Evolutionary conservation across 1,284 basidiomycete genomes (phyloP).

Genomic region (Leccinum laetum): DNA sequence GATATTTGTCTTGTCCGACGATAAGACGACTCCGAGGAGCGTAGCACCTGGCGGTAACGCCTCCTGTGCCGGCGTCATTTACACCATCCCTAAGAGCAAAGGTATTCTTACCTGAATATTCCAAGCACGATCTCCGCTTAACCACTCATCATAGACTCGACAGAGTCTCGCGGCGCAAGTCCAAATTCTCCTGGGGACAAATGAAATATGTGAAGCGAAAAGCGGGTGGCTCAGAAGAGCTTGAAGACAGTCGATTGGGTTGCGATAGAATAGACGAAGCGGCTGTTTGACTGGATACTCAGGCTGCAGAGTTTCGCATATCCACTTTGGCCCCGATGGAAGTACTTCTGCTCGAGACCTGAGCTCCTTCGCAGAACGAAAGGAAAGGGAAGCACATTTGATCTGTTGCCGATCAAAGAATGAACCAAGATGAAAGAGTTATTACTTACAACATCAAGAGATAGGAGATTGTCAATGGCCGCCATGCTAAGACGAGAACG

Average conservation of each 20-base stretch:
- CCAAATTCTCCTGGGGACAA: constrained; percentile 6
- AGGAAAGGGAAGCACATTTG: background rate
- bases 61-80: background rate
- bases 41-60: background rate
- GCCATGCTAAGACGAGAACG: background rate
- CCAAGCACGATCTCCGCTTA: background rate
- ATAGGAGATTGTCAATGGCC: background rate
- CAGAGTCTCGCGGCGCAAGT: background rate
- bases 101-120: background rate
- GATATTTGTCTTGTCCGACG: too few relatives aligned
- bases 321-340: background rate
- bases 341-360: background rate
- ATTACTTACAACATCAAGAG: background rate
- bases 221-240: too few relatives aligned
- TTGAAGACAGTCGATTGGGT: too few relatives aligned
- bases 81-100: too few relatives aligned
- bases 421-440: background rate
- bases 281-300: background rate
- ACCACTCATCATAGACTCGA: constrained; percentile 6
- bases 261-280: too few relatives aligned
- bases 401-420: background rate
- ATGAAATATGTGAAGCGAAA: constrained; percentile 2
- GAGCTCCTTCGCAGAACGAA: background rate
- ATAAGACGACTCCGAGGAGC: background rate
- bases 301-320: background rate